Base-by-base conservation (phyloP, 2,329 filamentous ascomycete genomes). In the Penicillium polonicum region DNA sequence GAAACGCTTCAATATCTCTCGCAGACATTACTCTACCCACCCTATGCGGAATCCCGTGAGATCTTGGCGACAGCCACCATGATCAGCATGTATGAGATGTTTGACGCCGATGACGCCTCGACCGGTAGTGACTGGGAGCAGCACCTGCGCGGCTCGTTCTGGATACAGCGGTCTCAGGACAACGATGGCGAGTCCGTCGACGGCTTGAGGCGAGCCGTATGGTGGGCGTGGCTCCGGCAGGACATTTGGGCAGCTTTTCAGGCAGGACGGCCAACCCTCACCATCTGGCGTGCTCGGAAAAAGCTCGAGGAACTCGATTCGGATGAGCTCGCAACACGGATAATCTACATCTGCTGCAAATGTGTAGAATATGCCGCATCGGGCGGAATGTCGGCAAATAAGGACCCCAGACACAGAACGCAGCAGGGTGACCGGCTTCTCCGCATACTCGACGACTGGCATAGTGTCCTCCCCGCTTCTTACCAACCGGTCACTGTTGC, bases 151-250 rank as follows among this genome's bases (percentile, higher is more conserved):
- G 85, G 85, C 0, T 83, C 86, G 0, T 88, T 87, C 63, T 86
- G 84, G 82, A 87, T 87, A 17, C 81, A 86, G 57, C 74, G 84
- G 15, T 84, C 81, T 0, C 83, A 85, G 48, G 78, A 84, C 49
- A 84, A 85, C 51, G 79, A 87, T 52, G 85, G 83, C 2, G 83
- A 83, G 51, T 81, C 79, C 0, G 79, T 79, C 31, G 54, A 50
- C 0, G 82, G 83, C 0, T 74, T 87, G 0, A 76, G 81, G 42
- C 79, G 82, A 61, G 81, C 83, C 0, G 82, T 83, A 0, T 87
- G 85, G 85, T 88, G 85, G 85, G 80, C 82, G 0, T 88, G 85
- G 85, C 72, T 87, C 3, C 76, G 83, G 10, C 85, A 88, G 65
- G 85, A 88, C 63, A 78, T 85, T 0, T 87, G 84, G 84, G 84